Evolutionary conservation across 192 early-diverging fungal species (phyloP), one percentile per base, ranked within the genome.

Genomic region (Phycomyces blakesleeanus): DNA sequence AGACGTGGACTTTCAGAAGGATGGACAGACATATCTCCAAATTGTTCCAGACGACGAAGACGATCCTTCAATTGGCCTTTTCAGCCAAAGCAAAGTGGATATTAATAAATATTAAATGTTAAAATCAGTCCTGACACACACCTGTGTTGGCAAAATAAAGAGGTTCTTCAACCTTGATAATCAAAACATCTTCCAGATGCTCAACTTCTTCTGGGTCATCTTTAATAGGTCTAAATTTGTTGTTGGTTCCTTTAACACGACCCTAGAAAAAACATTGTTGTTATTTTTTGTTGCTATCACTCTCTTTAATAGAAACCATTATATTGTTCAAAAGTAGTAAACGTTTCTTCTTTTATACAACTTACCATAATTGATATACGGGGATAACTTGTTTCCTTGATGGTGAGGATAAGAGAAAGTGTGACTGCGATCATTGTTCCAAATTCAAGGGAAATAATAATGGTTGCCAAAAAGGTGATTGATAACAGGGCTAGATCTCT

Each of bases 1-100:
- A 92, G 83, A 29, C 87, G 84, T 12, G 97, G 91, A 15, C 86
- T 86, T 68, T 97, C 95, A 0, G 93, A 93, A 6, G 97, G 97
- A 76, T 99, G 97, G 24, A 94, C 90, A 12, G 86, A 84, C 81
- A 97, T 87, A 66, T 95, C 93, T 37, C 97, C 96, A 77, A 93
- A 93, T 66, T 91, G 79, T 65, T 99, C 97, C 27, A 97, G 76
- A 25, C 97, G 89, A 51, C 93, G 90, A 34, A 99, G 76, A 15
- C 96, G 80, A 57, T 98, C 97, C 74, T 94, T 93, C 49, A 99
- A 79, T 77, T 98, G 95, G 3, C 96, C 96, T 74, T n/a, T n/a
- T n/a, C n/a, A n/a, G n/a, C n/a, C n/a, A n/a, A n/a, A n/a, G n/a
- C n/a, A n/a, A n/a, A n/a, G n/a, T n/a, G n/a, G n/a, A n/a, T n/a